Evolutionary conservation across 2,329 filamentous ascomycete genomes (phyloP).

Genomic region (Seiridium cupressi): DNA sequence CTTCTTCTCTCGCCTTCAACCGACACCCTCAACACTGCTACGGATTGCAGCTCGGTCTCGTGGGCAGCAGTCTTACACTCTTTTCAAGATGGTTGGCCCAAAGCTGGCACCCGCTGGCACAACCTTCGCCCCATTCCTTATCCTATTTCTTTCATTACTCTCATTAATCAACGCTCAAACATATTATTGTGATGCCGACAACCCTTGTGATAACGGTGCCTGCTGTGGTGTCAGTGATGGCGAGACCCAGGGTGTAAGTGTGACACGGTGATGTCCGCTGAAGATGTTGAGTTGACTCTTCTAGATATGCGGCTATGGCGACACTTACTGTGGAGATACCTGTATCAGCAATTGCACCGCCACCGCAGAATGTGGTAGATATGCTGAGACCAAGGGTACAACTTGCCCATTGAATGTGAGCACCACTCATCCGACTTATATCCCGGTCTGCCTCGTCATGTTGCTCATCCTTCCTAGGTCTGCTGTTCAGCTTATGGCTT

Average conservation of each 20-base stretch:
- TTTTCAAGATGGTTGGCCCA: background rate
- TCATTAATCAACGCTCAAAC: background rate
- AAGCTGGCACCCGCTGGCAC: background rate
- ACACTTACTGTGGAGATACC: background rate
- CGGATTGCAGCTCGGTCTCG: background rate
- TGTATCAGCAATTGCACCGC: background rate
- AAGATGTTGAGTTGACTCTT: too few relatives aligned
- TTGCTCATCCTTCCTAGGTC: conserved; percentile 13
- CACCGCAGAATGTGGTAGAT: conserved; percentile 10
- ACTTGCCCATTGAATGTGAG: conserved; percentile 29
- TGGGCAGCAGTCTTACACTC: background rate
- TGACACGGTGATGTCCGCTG: too few relatives aligned
- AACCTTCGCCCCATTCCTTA: background rate
- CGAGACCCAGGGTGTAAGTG: background rate
- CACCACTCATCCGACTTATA: background rate
- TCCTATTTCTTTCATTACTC: background rate
- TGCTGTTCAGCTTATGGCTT: conserved; percentile 26
- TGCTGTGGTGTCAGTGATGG: background rate
- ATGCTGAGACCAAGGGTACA: background rate
- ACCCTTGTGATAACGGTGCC: background rate
- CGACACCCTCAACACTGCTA: background rate
- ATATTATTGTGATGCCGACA: background rate
- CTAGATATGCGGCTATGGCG: background rate
- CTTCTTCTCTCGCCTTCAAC: background rate
- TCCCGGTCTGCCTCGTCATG: background rate